Base-by-base conservation (phyloP, 139 green algal genomes). In the Trebouxia sp. region DNA sequence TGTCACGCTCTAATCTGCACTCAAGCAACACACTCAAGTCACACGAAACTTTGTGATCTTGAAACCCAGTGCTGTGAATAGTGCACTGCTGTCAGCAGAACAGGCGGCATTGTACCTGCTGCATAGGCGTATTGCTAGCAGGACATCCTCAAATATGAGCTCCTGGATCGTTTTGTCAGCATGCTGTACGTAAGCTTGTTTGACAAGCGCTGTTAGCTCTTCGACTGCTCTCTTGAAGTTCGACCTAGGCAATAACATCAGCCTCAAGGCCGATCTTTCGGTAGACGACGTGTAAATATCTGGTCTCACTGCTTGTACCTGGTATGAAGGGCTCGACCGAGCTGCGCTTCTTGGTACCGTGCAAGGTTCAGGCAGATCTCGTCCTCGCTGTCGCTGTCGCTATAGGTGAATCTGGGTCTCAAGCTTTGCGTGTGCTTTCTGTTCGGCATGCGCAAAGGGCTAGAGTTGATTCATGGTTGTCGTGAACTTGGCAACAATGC, bases 191-290 rank as follows among this genome's bases (percentile, higher is more conserved):
- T 62, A 56, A 39, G 53, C 43, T 30, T 65, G 45, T 11, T 47
- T 39, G 28, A 47, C 35, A 32, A 80, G 51, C 5, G 51, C 75
- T 41, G 45, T 58, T 22, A 80, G 75, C 45, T 80, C 75, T 65
- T 80, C 43, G 47, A n/a, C 12, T 6, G 75, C 75, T 28, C 75
- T 62, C 12, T 80, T 66, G 30, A 50, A 80, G 28, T 65, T 80
- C 30, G 62, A 32, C 35, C 62, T 72, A 35, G 20, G 43, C 12
- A 6, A 5, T 3, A 14, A 15, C 11, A n/a, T n/a, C n/a, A n/a
- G n/a, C n/a, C n/a, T n/a, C n/a, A n/a, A n/a, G n/a, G n/a, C n/a
- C n/a, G n/a, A n/a, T n/a, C n/a, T n/a, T n/a, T n/a, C n/a, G n/a
- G n/a, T n/a, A n/a, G n/a, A n/a, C n/a, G n/a, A n/a, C n/a, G n/a